Percentiles rank a stretch among this genome's conserved stretches.
Evolutionary conservation across 2,329 filamentous ascomycete species (phyloP).

Genomic region (Alternaria atra): DNA sequence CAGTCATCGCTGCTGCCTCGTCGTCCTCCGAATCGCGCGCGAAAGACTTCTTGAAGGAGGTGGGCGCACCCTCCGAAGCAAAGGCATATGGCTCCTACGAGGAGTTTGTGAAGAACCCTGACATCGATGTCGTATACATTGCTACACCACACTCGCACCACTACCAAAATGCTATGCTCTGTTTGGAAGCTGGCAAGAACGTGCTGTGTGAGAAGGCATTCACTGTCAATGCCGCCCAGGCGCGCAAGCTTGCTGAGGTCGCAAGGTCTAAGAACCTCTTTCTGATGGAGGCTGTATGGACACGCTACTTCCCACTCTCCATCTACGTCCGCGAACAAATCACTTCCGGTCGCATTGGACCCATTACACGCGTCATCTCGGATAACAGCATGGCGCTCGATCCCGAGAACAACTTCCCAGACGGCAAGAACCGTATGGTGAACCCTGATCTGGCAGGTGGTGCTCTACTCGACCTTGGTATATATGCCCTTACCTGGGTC

Average conservation of each 20-base stretch:
- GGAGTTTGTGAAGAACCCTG: constrained; percentile 78
- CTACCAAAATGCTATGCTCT: constrained; percentile 90
- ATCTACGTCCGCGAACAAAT: constrained; percentile 76
- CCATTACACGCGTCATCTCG: constrained; percentile 65
- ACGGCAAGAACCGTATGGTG: constrained; percentile 74
- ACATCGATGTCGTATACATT: constrained; percentile 87
- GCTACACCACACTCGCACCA: constrained; percentile 93
- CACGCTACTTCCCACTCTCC: constrained; percentile 84
- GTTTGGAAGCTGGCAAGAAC: constrained; percentile 82
- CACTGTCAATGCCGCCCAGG: constrained; percentile 82
- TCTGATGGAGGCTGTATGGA: constrained; percentile 77
- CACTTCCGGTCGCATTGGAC: constrained; percentile 62
- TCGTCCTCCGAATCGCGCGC: constrained; percentile 76
- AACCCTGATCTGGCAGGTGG: constrained; percentile 85
- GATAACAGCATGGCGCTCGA: constrained; percentile 69
- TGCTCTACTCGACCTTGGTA: constrained; percentile 82
- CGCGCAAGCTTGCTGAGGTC: constrained; percentile 74
- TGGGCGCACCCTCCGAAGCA: constrained; percentile 72
- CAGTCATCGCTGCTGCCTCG: constrained; percentile 80
- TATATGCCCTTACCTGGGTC: constrained; percentile 90
- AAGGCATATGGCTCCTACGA: constrained; percentile 82
- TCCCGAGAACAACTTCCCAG: constrained; percentile 64
- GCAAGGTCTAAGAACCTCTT: constrained; percentile 72
- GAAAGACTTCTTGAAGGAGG: constrained; percentile 74
- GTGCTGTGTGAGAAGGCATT: constrained; percentile 93